Evolutionary conservation across 305 asterid genomes (phyloP).

Genomic region (Solanum hybrid): DNA sequence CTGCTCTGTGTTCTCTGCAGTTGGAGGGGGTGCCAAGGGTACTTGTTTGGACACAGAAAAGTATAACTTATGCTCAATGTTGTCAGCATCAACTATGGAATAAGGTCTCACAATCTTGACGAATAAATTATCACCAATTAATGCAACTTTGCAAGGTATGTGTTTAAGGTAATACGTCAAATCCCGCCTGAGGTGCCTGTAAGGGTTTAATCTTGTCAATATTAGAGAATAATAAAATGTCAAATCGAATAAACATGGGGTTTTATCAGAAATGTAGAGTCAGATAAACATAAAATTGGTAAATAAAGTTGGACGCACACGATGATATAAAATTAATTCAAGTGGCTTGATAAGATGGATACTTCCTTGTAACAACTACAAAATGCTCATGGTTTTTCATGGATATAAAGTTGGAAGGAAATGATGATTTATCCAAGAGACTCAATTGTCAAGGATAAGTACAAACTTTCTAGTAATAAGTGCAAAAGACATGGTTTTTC

Average conservation of each 20-base stretch:
- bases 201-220: neutral
- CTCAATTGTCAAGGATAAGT: neutral
- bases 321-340: neutral
- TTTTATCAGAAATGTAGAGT: neutral
- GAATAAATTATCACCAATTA: slow-evolving; percentile 39
- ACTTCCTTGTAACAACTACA: neutral
- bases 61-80: slow-evolving; percentile 32
- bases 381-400: neutral
- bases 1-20: slow-evolving; percentile 33
- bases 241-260: neutral
- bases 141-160: slow-evolving; percentile 57
- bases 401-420: neutral
- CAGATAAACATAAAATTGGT: neutral
- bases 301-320: neutral
- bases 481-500: neutral
- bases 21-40: slow-evolving; percentile 24
- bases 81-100: slow-evolving; percentile 28
- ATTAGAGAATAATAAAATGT: neutral
- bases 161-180: slow-evolving; percentile 47
- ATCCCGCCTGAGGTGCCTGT: slow-evolving; percentile 65
- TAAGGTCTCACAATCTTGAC: slow-evolving; percentile 28
- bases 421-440: neutral
- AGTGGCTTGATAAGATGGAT: neutral
- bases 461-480: neutral
- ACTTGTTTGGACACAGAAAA: slow-evolving; percentile 46